Evolutionary conservation across 2,329 filamentous ascomycete species (phyloP), one percentile per base, ranked within the genome.

Genomic region (Cyphellophora attinorum): DNA sequence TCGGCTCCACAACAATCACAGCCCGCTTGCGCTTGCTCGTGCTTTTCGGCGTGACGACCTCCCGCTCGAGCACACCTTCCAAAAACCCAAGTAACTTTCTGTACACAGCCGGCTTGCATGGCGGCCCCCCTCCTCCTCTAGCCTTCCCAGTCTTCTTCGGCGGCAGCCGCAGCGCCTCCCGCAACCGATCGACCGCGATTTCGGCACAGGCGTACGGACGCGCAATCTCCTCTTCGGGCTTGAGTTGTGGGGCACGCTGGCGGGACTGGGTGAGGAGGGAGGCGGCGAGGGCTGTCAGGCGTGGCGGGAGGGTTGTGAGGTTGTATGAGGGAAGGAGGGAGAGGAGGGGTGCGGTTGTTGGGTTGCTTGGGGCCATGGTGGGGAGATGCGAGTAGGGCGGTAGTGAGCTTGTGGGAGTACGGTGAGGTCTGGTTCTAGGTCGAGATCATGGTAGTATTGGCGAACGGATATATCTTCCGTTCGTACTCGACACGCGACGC

Each of bases 151-250:
- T 32, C 36, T 82, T 74, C 38, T 88, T 79, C 1, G 78, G 72
- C 1, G 88, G 86, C 5, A 94, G 74, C 52, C 86, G 76, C 29
- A 93, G 72, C 1, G 68, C 57, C 36, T 78, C 81, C 52, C 86
- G 88, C 25, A 94, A 67, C 34, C 85, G 75, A 49, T 89, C 85
- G 54, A 88, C 96, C 13, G 91, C 91, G 40, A 98, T 73, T 58
- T 94, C 80, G 11, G 84, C 82, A 55, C 86, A 94, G 3, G 81
- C 82, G 56, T 91, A 91, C 4, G 74, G 70, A 13, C 88, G 73
- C n/a, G 81, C 85, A 45, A 91, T 77, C 56, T 95, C 88, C 56
- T 94, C 86, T 37, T 93, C 85, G 3, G 78, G 71, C 54, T 86
- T 93, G 34, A 95, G 67, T 11, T 74, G 81, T 51, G 76, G 79